Conservation (phyloP, 352 stramenopile genomes). For the Achlya hypogyna region DNA sequence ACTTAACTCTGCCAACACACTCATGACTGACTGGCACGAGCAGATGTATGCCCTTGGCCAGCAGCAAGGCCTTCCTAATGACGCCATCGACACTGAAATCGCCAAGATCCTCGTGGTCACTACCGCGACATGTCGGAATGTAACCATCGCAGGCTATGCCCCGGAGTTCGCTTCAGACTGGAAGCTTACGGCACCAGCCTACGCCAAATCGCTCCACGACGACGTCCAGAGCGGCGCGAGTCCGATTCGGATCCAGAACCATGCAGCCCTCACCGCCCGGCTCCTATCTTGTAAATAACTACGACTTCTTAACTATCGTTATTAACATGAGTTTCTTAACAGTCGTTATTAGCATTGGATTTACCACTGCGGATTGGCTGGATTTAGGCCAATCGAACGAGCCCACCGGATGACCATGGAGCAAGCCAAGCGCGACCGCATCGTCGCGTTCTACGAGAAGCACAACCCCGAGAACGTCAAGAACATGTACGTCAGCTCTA, state of each 20-base stretch:
- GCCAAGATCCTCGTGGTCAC: not conserved
- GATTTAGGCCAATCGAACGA: no score
- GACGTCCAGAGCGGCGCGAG: not conserved
- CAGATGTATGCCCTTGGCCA: not conserved
- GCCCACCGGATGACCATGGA: not conserved
- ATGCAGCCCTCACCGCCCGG: not conserved
- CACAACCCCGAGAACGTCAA: slow-evolving; percentile 67
- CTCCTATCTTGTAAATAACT: not conserved
- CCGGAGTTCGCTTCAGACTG: not conserved
- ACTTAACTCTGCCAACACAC: not conserved
- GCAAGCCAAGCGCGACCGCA: not conserved
- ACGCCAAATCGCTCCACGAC: not conserved
- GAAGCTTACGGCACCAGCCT: not conserved
- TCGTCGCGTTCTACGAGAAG: slow-evolving; percentile 47
- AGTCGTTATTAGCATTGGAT: no score
- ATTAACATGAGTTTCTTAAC: no score
- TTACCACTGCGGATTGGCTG: no score
- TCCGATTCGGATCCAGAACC: not conserved
- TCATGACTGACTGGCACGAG: not conserved
- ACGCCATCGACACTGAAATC: not conserved
- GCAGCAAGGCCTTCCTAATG: not conserved
- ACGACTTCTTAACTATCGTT: no score
- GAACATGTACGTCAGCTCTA: slow-evolving; percentile 51
- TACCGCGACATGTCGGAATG: not conserved
- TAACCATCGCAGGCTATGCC: not conserved